Evolutionary conservation across 495 filamentous ascomycete genomes (phyloP), one percentile per base, ranked within the genome.

Genomic region (Parathielavia hyrcaniae): DNA sequence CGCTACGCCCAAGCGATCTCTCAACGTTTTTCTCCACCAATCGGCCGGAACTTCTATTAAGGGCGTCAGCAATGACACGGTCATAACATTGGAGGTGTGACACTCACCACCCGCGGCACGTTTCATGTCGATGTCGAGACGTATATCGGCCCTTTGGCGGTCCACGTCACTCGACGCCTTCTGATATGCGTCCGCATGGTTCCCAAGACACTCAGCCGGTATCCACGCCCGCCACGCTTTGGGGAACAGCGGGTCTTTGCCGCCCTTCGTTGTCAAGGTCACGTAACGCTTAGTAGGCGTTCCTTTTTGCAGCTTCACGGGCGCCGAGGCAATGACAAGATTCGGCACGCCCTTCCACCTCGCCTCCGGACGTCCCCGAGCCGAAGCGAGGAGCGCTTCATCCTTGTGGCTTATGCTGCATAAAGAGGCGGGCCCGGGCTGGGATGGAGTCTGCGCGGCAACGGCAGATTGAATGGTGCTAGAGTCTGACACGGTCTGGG

Each of bases 221-320:
- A 57, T 65, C 68, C 68, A 70, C 0, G 59, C 66, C 14, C 54
- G 50, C 44, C 58, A 49, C 2, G 59, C 36, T 17, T 58, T 50
- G 9, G 66, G 52, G 56, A 69, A 69, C 35, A 71, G 45, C 20
- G 69, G 65, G 16, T 55, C 53, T 22, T 62, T 58, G 10, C 57
- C 65, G 8, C 62, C 63, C 51, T 64, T 71, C 5, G 65, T 46
- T 10, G 63, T 11, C 4, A 70, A 53, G 1, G 60, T 39, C 7
- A 69, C 67, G 45, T 68, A 71, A 46, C 69, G 58, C 53, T 66
- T 71, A 0, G 65, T 66, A 5, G 67, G 69, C 17, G 67, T 52
- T 0, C 59, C 60, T 57, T 60, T 64, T 39, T 65, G 63, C 10
- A 71, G 54, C 53, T 64, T 65, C 8, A 64, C 64, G 0, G 65